Conservation (phyloP, 306 rosid species). For the Astragalus glycyphyllos region DNA sequence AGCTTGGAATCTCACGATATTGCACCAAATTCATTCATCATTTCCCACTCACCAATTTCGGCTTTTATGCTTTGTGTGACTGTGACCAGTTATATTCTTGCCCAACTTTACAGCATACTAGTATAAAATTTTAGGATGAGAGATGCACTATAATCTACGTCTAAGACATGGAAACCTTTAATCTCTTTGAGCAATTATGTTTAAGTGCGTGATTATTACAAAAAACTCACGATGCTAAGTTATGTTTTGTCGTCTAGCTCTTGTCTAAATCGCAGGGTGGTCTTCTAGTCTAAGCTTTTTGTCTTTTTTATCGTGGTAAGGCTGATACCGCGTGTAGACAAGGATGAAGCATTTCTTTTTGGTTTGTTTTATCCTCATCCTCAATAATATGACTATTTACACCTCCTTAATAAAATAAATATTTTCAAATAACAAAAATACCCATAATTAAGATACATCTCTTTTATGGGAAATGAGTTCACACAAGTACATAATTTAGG, state of each 20-base stretch:
- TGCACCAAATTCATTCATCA: not conserved
- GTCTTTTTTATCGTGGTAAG: slow-evolving; percentile 1
- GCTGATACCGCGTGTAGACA: not conserved
- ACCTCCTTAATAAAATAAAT: too few species aligned
- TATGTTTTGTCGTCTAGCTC: slow-evolving; percentile 45
- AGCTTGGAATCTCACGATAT: not conserved
- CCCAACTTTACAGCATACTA: too few species aligned
- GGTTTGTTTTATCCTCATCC: too few species aligned
- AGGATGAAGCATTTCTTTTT: slow-evolving; percentile 14
- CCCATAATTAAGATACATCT: too few species aligned
- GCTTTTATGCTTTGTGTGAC: not conserved
- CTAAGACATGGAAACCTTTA: too few species aligned
- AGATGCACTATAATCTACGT: too few species aligned
- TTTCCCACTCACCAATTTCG: not conserved
- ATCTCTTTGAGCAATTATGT: not conserved
- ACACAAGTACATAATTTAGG: too few species aligned
- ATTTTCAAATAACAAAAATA: too few species aligned
- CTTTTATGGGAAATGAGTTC: too few species aligned
- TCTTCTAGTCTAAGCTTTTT: slow-evolving; percentile 21
- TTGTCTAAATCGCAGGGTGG: slow-evolving; percentile 34
- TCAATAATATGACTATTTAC: too few species aligned
- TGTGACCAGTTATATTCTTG: too few species aligned
- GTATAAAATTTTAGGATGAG: too few species aligned
- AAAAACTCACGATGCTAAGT: slow-evolving; percentile 23
- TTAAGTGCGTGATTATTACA: slow-evolving; percentile 28